phyloP scores from a whole-genome alignment of 192 early-diverging fungal species.

The Coemansia pectinata region DNA sequence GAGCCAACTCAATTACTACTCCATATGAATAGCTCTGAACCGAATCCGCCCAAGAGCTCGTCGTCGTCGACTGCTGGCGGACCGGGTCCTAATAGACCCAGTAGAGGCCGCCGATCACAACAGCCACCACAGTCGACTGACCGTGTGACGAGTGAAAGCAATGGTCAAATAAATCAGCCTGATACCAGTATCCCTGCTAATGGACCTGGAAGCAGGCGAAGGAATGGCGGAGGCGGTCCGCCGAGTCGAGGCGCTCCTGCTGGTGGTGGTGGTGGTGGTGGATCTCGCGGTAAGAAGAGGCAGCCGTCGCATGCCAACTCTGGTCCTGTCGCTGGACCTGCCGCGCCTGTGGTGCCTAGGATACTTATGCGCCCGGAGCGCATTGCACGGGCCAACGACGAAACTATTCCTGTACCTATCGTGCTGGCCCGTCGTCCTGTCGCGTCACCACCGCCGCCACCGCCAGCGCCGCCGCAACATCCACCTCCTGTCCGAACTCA shows the following conservation, averaged over 20 bases:
- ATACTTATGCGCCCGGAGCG: constrained; percentile 31
- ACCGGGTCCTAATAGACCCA: not conserved
- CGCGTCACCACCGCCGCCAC: not conserved
- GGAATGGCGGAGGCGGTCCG: not conserved
- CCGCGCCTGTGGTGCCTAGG: constrained; percentile 16
- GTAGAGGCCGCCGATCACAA: not conserved
- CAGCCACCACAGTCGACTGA: not conserved
- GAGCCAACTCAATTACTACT: not conserved
- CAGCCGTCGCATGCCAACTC: not conserved
- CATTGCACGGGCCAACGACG: not conserved
- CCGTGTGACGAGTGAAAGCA: not conserved
- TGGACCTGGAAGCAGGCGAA: not conserved
- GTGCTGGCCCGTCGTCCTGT: not conserved
- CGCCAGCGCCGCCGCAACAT: not conserved
- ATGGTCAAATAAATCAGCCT: not conserved
- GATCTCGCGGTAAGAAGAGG: not conserved
- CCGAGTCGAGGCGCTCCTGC: not conserved
- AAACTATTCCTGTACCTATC: not conserved
- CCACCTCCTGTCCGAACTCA: not conserved
- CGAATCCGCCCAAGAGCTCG: not conserved
- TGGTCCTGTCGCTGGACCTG: not conserved
- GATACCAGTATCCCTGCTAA: not conserved
- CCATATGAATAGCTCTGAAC: constrained; percentile 2
- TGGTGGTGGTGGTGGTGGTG: not conserved
- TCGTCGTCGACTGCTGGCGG: not conserved